Base-by-base conservation (phyloP, 2,329 filamentous ascomycete species). In the Aureobasidium sp. region DNA sequence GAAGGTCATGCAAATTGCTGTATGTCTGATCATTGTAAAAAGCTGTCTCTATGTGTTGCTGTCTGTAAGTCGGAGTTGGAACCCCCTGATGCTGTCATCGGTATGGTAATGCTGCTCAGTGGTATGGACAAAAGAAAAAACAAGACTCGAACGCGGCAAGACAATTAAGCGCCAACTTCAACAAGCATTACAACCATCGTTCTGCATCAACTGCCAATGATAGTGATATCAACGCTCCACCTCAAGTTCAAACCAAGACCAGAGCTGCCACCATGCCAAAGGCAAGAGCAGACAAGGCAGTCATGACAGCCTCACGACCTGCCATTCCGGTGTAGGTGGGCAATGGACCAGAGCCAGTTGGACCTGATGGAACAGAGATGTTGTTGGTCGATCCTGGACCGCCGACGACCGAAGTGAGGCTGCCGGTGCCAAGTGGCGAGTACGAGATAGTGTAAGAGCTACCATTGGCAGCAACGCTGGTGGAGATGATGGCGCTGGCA, bases 401-500 rank as follows among this genome's bases (percentile, higher is more conserved):
- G n/a, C 50, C 39, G 59, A 50, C 44, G 39, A 37, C 39, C 5
- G 48, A 62, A 39, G n/a, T 55, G 59, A 60, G 41, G 46, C 57
- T 60, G 46, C 57, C 57, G n/a, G 57, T 60, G 20, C 57, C 57
- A 17, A 60, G 12, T 41, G 57, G 57, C 15, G 36, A 39, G 57
- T 60, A 60, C 10, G 57, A 60, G 57, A 60, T 43, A 36, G 57
- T 60, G 57, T 60, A 60, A 10, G 36, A 50, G 57, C 57, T 60
- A 27, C 46, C 57, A 37, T 50, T 50, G 57, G 27, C 24, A n/a
- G 44, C 57, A 34, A 60, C n/a, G 37, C 57, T 43, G 44, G 57
- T 60, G 24, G 46, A 24, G 46, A 51, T 36, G 27, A 41, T 27
- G 36, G 39, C 32, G 26, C 32, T 59, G 37, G 32, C 32, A 12